phyloP scores from a whole-genome alignment of 148 eudicot species.

The Nepenthes gracilis region DNA sequence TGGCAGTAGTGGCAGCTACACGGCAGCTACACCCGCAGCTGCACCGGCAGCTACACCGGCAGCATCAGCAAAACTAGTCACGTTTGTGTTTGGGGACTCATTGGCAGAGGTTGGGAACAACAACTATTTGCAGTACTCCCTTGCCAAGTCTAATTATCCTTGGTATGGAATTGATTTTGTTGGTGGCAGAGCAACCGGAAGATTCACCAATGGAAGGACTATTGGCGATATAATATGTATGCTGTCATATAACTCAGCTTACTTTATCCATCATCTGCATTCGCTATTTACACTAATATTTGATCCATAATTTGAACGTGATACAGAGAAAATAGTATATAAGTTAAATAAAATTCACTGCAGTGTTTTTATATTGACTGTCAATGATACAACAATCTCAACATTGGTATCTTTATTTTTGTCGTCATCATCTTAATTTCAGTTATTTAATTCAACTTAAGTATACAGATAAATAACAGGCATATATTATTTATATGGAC shows the following conservation, averaged over 20 bases:
- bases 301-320: too few relatives aligned
- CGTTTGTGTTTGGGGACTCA: conserved; percentile 88
- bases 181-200: conserved; percentile 71
- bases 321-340: too few relatives aligned
- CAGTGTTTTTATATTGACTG: too few relatives aligned
- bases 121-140: conserved; percentile 58
- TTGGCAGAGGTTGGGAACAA: conserved; percentile 94
- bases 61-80: conserved; percentile 21
- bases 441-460: too few relatives aligned
- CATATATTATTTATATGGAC: too few relatives aligned
- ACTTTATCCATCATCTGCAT: not conserved
- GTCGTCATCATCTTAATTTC: too few relatives aligned
- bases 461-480: too few relatives aligned
- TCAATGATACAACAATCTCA: too few relatives aligned
- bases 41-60: conserved; percentile 4
- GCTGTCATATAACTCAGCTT: not conserved
- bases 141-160: conserved; percentile 74
- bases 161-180: conserved; percentile 64
- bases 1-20: not conserved
- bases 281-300: too few relatives aligned
- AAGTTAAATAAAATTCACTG: too few relatives aligned
- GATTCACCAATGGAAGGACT: conserved; percentile 88
- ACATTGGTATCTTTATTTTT: too few relatives aligned
- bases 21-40: conserved; percentile 8
- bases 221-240: conserved; percentile 85